Base-by-base conservation (phyloP, 371 early-diverging fungal species). In the Basidiobolus meristosporus region DNA sequence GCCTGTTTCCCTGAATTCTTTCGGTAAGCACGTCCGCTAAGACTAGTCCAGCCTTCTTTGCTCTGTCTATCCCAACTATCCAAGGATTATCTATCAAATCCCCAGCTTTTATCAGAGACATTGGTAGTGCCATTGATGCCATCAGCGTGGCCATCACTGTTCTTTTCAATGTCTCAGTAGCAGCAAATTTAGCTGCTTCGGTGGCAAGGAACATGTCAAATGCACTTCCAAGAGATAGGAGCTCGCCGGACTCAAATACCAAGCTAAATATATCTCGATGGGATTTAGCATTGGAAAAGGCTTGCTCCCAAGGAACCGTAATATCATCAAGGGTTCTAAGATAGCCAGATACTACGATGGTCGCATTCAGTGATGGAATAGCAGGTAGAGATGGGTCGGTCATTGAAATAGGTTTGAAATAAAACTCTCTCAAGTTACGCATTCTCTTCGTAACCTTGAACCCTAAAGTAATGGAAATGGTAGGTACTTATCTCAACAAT, bases 21-120 rank as follows among this genome's bases (percentile, higher is more conserved):
- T 82, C 62, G 14, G 65, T 61, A 22, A 93, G 47, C 4, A 81
- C 70, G 50, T 91, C 88, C 0, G 85, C 83, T 38, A 84, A 56
- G 0, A 95, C 72, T 56, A 68, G 59, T 1, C 93, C 95, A 0
- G 93, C 85, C 57, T 85, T 90, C 16, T 65, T 62, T 14, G 90
- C 87, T 33, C 89, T 67, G 49, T 82, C 82, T 36, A 82, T 63
- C 18, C 79, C 91, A 18, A 80, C 73, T 10, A 58, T 61, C 97
- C 97, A 97, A 16, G 95, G 95, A 53, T 95, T 93, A 51, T 95
- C 95, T 41, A 88, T 63, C 49, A 82, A 55, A 44, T 81, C 78
- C 6, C 74, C 80, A 7, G 82, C 65, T 44, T 86, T 83, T 53
- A 84, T 57, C 45, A 77, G 52, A 63, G 73, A 72, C 47, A 84